A percentile compares a stretch with the other conserved stretches of the same genome.
These are phyloP conservation scores for Eimeria praecox DNA, from an alignment of 169 alveolate species.

Conservation along the genomic window DNA sequence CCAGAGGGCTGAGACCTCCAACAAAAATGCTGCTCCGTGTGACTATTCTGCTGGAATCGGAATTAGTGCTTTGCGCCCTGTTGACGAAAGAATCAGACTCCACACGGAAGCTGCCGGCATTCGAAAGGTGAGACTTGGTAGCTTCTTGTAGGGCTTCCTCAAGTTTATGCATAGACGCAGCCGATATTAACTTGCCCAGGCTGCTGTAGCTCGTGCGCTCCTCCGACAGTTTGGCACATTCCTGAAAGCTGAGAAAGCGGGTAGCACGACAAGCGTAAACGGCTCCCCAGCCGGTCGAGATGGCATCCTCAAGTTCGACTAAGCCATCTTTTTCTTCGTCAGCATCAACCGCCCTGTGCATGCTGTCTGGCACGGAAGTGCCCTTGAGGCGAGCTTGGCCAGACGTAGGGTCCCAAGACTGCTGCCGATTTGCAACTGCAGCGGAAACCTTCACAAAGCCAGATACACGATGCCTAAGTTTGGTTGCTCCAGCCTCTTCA, in stretches of 20 bases:
- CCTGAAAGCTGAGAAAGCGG: constrained; percentile 55
- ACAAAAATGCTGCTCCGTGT: constrained; percentile 4
- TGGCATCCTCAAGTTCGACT: neutral
- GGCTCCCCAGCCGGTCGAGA: constrained; percentile 55
- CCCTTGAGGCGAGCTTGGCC: neutral
- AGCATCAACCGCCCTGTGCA: neutral
- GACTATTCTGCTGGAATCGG: constrained; percentile 27
- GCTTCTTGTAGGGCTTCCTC: constrained; percentile 22
- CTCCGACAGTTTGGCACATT: constrained; percentile 35
- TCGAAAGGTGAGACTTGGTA: neutral
- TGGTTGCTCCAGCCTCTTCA: neutral
- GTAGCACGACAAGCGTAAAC: constrained; percentile 63
- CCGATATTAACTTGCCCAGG: neutral
- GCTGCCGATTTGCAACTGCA: constrained; percentile 22
- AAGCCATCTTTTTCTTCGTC: constrained; percentile 20
- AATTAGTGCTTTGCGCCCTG: neutral
- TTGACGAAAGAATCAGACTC: neutral
- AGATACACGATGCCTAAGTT: constrained; percentile 1
- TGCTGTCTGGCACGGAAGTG: neutral
- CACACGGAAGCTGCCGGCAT: neutral
- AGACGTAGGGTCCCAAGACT: neutral
- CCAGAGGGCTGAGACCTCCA: constrained; percentile 51
- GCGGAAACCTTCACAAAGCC: neutral
- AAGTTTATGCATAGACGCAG: neutral
- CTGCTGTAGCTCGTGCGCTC: constrained; percentile 51